Evolutionary conservation across 176 grass and related monocot species (phyloP), one percentile per base, ranked within the genome.

Genomic region (Lolium rigidum): DNA sequence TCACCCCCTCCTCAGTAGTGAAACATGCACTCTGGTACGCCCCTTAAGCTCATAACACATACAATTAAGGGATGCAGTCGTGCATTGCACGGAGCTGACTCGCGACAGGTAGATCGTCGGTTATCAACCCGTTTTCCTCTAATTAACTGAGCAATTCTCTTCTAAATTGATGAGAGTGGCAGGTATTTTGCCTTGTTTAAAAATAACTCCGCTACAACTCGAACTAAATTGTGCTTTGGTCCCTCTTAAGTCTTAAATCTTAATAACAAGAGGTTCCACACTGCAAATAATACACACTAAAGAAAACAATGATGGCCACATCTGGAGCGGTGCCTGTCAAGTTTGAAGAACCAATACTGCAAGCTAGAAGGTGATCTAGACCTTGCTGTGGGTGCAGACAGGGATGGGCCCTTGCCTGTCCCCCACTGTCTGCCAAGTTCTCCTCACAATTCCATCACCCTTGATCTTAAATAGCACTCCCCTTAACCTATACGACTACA

Each of bases 341-440:
- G 80, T 75, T 76, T 87, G 80, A 49, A 80, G 25, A 87, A 74
- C 2, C 48, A 58, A 66, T 10, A 87, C 67, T 9, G 64, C 64
- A 49, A 90, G 26, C 12, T 25, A 79, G 66, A 79, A 16, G 20
- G 22, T 38, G 82, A 77, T 58, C 44, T 50, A 80, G 49, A 81
- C 61, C 60, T 83, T 87, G 80, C 10, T 18, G 55, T 83, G 80
- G 66, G 57, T 68, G 80, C 58, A 83, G 89, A 87, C 66, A 90
- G 26, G 14, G 68, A 63, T 57, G 89, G 80, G 37, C 51, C 89
- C 67, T 80, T 84, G 89, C 75, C 67, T 75, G 49, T 16, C 80
- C 66, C 25, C 20, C 72, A 52, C 38, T 90, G 85, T 80, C 80
- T 80, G 58, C 37, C 48, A 41, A 80, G 76, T 21, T 74, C 22